phyloP scores from a whole-genome alignment of 2,329 filamentous ascomycete genomes.

The Dothiorella sarmentorum region DNA sequence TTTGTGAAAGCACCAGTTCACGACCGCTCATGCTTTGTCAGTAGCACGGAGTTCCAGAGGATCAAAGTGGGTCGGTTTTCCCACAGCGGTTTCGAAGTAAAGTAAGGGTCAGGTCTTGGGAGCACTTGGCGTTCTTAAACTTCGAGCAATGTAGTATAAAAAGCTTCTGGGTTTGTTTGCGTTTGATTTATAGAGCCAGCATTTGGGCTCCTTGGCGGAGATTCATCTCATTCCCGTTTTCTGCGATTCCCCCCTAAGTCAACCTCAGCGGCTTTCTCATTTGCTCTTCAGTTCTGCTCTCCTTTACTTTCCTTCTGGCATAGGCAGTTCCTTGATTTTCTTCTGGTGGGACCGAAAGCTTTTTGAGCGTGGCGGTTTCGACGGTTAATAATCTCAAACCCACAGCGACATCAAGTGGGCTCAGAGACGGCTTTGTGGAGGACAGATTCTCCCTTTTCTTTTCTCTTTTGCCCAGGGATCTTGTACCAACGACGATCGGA shows the following conservation, averaged over 20 bases:
- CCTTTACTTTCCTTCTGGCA: not conserved
- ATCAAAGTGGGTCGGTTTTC: constrained; percentile 7
- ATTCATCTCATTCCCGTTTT: not conserved
- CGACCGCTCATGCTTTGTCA: constrained; percentile 10
- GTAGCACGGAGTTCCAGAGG: constrained; percentile 18
- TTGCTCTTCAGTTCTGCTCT: not conserved
- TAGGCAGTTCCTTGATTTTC: not conserved
- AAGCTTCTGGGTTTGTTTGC: constrained; percentile 13
- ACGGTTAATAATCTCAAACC: not conserved
- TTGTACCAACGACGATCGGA: not conserved
- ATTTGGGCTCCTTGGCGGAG: constrained; percentile 12
- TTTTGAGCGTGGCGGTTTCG: not conserved
- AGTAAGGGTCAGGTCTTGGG: constrained; percentile 4
- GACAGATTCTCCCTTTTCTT: not conserved
- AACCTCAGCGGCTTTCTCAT: not conserved
- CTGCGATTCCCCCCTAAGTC: constrained; percentile 15
- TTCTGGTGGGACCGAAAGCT: not conserved
- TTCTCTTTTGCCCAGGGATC: not conserved
- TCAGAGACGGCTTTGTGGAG: not conserved
- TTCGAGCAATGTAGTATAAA: constrained; percentile 18
- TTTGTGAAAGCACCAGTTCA: constrained; percentile 11
- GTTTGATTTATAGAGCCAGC: constrained; percentile 12
- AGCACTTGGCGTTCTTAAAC: constrained; percentile 14
- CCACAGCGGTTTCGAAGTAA: not conserved
- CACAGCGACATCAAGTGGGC: not conserved